Percentiles rank a stretch among this genome's conserved stretches.
phyloP scores from a whole-genome alignment of 2,329 filamentous ascomycete genomes.

The Blastomyces silverae region DNA sequence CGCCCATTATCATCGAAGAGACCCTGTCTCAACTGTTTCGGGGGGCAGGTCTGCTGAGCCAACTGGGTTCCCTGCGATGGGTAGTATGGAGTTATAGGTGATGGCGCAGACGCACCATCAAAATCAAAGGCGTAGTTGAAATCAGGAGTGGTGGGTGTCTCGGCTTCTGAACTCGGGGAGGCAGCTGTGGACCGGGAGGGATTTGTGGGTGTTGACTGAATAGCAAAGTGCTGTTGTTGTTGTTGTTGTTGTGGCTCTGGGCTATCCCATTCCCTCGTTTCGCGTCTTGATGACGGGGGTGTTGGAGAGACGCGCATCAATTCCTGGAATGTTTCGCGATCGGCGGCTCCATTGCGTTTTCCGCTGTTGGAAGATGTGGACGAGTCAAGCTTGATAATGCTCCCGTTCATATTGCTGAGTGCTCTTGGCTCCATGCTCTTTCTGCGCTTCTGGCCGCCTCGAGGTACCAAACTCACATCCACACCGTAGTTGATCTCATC shows the following conservation, averaged over 20 bases:
- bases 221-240: conserved; percentile 3
- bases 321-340: conserved; percentile 30
- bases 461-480: conserved; percentile 60
- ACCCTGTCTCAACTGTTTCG: conserved; percentile 44
- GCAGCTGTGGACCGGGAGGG: background rate
- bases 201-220: conserved; percentile 9
- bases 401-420: conserved; percentile 62
- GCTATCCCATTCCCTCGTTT: conserved; percentile 13
- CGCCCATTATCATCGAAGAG: conserved; percentile 33
- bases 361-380: conserved; percentile 27
- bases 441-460: conserved; percentile 63
- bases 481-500: conserved; percentile 65
- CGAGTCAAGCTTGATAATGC: conserved; percentile 42
- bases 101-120: conserved; percentile 36
- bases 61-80: conserved; percentile 39
- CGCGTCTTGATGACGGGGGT: conserved; percentile 21
- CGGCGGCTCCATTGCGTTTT: conserved; percentile 28
- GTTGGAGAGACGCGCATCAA: conserved; percentile 34
- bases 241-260: conserved; percentile 11
- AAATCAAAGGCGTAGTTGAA: conserved; percentile 29
- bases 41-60: conserved; percentile 50
- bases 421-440: conserved; percentile 76
- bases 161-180: background rate
- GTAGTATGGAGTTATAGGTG: conserved; percentile 44
- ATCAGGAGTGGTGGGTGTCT: conserved; percentile 10